Evolutionary conservation across 768 basidiomycete species (phyloP), one percentile per base, ranked within the genome.

Genomic region (Neoboletus magnificus): DNA sequence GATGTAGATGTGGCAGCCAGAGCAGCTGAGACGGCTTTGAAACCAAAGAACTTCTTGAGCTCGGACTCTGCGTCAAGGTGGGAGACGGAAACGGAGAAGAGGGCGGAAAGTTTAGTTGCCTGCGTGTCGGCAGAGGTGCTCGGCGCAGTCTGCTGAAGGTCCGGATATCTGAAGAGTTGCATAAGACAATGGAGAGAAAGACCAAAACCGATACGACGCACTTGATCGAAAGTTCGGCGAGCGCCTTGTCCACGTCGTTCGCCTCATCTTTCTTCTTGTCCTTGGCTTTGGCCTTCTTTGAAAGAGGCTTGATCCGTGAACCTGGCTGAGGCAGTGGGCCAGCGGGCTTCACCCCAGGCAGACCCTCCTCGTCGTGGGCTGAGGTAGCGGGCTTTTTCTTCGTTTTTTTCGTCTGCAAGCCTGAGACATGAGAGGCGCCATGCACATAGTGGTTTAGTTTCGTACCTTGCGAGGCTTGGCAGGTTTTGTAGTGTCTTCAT

Each of bases 21-120:
- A 29, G 77, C 79, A 2, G 87, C 83, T n/a, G 78, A 76, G 10
- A 98, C 82, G 54, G 97, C 94, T 64, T 87, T 90, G 20, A 91
- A 82, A 2, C 96, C 96, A 66, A 99, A 99, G 79, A 98, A 96
- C 59, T 85, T 87, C 52, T 89, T 85, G 73, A 98, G 82, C 67
- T 99, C 97, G 0, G 88, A 87, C 56, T 96, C 93, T 12, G 86
- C 79, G 59, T 98, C 93, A 16, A 99, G 83, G 62, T 92, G 80
- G 39, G 86, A 76, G 1, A 87, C 76, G 1, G 91, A 92, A n/a
- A 96, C 86, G 0, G 89, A 76, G 20, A 96, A 78, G 1, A 97
- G 81, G 45, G 80, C 69, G 12, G 80, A 69, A 50, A 83, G 66
- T 22, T 74, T 69, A 35, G 72, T 69, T 39, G 66, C 58, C 60